These are phyloP conservation scores for Pythium aquatile DNA, from an alignment of 352 stramenopile species.

Conservation along the genomic window DNA sequence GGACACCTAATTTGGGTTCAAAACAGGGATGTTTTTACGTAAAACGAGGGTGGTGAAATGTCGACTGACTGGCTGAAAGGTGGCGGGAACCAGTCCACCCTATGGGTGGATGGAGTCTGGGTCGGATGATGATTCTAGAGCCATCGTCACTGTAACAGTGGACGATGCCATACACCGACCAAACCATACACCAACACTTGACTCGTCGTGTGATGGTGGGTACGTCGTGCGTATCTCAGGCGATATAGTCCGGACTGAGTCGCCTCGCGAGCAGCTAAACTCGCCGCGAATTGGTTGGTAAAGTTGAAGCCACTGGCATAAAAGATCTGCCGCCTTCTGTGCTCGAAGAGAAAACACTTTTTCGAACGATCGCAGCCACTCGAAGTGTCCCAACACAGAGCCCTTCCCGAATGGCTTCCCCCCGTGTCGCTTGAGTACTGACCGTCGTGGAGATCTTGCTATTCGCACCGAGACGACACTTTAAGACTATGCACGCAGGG, in stretches of 20 bases:
- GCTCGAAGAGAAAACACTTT: neutral
- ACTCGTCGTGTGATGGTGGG: neutral
- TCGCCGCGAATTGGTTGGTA: neutral
- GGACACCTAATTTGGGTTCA: too few species aligned
- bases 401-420: neutral
- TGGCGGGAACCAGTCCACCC: neutral
- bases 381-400: neutral
- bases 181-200: neutral
- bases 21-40: neutral
- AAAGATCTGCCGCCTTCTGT: neutral
- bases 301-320: conserved; percentile 1
- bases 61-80: neutral
- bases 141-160: neutral
- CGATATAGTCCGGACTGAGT: conserved; percentile 1
- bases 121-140: neutral
- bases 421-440: neutral
- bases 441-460: too few species aligned
- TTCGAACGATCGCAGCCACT: neutral
- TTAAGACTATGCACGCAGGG: too few species aligned
- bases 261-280: neutral
- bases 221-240: neutral
- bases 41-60: neutral
- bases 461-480: neutral
- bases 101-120: neutral
- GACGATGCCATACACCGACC: neutral